Percentiles rank a stretch among this genome's conserved stretches.
Evolutionary conservation across 2,329 filamentous ascomycete species (phyloP).

Genomic region (Blastomyces emzantsi): DNA sequence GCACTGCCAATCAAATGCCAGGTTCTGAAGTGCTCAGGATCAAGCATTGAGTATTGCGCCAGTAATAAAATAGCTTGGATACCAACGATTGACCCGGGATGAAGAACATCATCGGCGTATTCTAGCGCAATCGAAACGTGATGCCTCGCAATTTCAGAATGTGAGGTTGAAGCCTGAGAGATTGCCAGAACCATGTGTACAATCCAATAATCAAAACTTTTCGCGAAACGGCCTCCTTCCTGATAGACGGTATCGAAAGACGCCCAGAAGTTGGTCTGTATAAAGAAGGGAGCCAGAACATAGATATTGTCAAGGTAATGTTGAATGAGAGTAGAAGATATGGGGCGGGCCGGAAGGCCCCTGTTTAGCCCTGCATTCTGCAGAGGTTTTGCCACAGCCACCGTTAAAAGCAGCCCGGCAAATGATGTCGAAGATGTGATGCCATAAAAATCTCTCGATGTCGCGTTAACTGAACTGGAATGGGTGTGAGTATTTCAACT

Average conservation of each 20-base stretch:
- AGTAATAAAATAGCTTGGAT: constrained; percentile 82
- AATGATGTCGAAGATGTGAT: constrained; percentile 87
- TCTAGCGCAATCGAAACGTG: constrained; percentile 60
- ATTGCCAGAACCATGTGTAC: constrained; percentile 86
- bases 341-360: constrained; percentile 62
- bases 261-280: constrained; percentile 66
- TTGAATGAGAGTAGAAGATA: constrained; percentile 61
- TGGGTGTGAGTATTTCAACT: constrained; percentile 13
- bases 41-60: constrained; percentile 80
- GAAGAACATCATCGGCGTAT: constrained; percentile 72
- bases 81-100: constrained; percentile 73
- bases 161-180: constrained; percentile 63
- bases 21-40: constrained; percentile 83
- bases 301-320: constrained; percentile 80
- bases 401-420: constrained; percentile 76
- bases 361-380: constrained; percentile 47
- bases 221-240: constrained; percentile 53
- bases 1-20: constrained; percentile 93
- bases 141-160: constrained; percentile 52
- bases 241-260: constrained; percentile 77
- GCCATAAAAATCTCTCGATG: constrained; percentile 85
- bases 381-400: constrained; percentile 63
- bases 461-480: constrained; percentile 79
- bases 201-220: constrained; percentile 67
- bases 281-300: constrained; percentile 70